These are phyloP conservation scores for Hyphodiscus sp. DNA, from an alignment of 2,329 filamentous ascomycete species.

Conservation along the genomic window DNA sequence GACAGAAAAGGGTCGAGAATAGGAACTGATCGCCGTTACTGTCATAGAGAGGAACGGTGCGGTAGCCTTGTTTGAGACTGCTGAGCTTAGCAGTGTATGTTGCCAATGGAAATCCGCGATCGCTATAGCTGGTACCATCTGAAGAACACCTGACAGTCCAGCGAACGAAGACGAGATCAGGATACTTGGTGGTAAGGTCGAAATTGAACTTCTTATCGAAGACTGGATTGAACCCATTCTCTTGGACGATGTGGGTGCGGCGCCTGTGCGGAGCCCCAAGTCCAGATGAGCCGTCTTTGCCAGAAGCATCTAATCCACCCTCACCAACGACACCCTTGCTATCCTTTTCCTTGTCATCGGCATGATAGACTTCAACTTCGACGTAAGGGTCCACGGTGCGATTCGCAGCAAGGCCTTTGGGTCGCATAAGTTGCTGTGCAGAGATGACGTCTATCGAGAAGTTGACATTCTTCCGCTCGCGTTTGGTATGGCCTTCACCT, in stretches of 20 bases:
- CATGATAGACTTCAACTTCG: conserved; percentile 89
- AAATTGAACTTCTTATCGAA: conserved; percentile 78
- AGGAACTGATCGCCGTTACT: conserved; percentile 85
- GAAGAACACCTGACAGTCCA: conserved; percentile 86
- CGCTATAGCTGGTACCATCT: conserved; percentile 65
- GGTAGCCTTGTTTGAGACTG: conserved; percentile 86
- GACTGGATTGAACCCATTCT: conserved; percentile 89
- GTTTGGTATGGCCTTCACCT: conserved; percentile 51
- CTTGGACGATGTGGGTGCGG: conserved; percentile 72
- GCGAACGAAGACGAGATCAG: conserved; percentile 86
- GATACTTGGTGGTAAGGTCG: conserved; percentile 85
- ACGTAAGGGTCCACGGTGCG: conserved; percentile 85
- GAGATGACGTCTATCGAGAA: conserved; percentile 89
- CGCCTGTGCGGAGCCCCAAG: conserved; percentile 68
- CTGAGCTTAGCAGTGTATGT: conserved; percentile 89
- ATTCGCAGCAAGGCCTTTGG: conserved; percentile 63
- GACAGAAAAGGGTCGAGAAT: conserved; percentile 91
- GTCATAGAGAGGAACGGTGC: conserved; percentile 85
- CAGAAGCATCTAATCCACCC: conserved; percentile 59
- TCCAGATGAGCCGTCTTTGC: conserved; percentile 57
- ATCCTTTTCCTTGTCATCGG: conserved; percentile 89
- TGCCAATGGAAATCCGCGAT: conserved; percentile 60
- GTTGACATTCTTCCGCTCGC: conserved; percentile 72
- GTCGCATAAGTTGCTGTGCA: conserved; percentile 87
- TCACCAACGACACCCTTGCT: conserved; percentile 63